A percentile compares a stretch with the other conserved stretches of the same genome.
Evolutionary conservation across 345 rosid genomes (phyloP).

Genomic region (Reutealis trisperma): DNA sequence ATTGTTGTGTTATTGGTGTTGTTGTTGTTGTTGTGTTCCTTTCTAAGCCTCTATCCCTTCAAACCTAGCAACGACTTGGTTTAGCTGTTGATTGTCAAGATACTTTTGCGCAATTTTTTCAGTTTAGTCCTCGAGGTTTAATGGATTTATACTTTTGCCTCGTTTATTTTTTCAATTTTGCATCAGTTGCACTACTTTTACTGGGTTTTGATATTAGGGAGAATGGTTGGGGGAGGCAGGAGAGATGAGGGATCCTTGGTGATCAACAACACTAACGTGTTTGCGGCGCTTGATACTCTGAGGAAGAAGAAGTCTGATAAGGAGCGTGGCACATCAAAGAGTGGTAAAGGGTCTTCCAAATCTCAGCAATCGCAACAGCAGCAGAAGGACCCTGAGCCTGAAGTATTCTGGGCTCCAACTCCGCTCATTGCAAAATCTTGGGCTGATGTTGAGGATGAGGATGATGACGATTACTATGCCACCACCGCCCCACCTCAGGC

Average conservation of each 20-base stretch:
- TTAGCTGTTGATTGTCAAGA: neutral
- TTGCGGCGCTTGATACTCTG: slow-evolving; percentile 42
- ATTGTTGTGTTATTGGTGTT: no score
- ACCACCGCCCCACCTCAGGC: slow-evolving; percentile 33
- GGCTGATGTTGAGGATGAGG: slow-evolving; percentile 50
- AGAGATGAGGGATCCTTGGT: slow-evolving; percentile 43
- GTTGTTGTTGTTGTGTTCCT: no score
- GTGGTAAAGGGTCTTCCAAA: slow-evolving; percentile 24
- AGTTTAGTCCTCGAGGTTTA: neutral
- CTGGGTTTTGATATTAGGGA: neutral
- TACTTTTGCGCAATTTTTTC: neutral
- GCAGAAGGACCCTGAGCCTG: slow-evolving; percentile 22
- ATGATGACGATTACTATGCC: slow-evolving; percentile 46
- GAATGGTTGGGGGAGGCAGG: slow-evolving; percentile 32
- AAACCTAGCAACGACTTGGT: no score
- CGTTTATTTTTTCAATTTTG: neutral
- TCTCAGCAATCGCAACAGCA: slow-evolving; percentile 3
- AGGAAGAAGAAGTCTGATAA: slow-evolving; percentile 42
- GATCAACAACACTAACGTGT: slow-evolving; percentile 40
- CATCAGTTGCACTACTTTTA: neutral
- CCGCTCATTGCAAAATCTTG: slow-evolving; percentile 39
- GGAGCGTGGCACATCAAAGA: slow-evolving; percentile 17
- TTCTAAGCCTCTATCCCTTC: no score
- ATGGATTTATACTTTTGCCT: neutral
- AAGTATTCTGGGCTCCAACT: slow-evolving; percentile 45